Percentiles rank a stretch among this genome's conserved stretches.
Evolutionary conservation across 495 filamentous ascomycete genomes (phyloP).

Genomic region (Neurospora sublineolata): DNA sequence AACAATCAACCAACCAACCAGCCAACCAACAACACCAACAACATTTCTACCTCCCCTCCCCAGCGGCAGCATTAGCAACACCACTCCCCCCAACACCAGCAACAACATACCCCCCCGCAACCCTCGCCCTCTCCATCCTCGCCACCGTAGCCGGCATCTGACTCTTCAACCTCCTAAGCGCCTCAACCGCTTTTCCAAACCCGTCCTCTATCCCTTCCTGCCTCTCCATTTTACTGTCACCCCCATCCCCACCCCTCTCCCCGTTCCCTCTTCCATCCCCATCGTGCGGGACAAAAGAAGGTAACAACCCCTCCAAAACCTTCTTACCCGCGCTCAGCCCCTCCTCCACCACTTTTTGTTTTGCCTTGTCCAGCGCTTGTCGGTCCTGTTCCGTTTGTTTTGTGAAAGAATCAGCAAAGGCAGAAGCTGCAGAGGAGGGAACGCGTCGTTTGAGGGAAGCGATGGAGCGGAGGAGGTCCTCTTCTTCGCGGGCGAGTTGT

Average conservation of each 20-base stretch:
- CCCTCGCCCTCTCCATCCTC: slow-evolving; percentile 63
- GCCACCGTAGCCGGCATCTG: slow-evolving; percentile 63
- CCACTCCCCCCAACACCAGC: slow-evolving; percentile 49
- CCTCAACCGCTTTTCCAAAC: slow-evolving; percentile 41
- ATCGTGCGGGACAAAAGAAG: too few species aligned
- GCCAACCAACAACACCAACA: neutral
- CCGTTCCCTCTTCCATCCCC: too few species aligned
- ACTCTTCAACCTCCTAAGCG: slow-evolving; percentile 40
- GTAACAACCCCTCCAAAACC: slow-evolving; percentile 15
- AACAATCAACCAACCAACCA: neutral
- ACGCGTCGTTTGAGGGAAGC: slow-evolving; percentile 59
- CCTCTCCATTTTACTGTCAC: slow-evolving; percentile 24
- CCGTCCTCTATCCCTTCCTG: slow-evolving; percentile 38
- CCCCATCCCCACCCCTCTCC: slow-evolving; percentile 3
- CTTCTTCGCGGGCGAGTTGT: slow-evolving; percentile 55
- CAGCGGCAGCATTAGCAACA: slow-evolving; percentile 18
- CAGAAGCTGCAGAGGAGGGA: slow-evolving; percentile 45
- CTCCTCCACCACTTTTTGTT: slow-evolving; percentile 9
- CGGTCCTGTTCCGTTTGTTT: slow-evolving; percentile 36
- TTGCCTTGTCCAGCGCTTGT: slow-evolving; percentile 28
- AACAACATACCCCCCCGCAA: slow-evolving; percentile 50
- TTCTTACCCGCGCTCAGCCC: slow-evolving; percentile 12
- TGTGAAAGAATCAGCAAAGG: slow-evolving; percentile 40
- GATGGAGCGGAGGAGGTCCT: slow-evolving; percentile 61
- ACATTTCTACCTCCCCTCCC: neutral